Evolutionary conservation across 169 alveolate genomes (phyloP).

Genomic region (Plasmodium berghei): DNA sequence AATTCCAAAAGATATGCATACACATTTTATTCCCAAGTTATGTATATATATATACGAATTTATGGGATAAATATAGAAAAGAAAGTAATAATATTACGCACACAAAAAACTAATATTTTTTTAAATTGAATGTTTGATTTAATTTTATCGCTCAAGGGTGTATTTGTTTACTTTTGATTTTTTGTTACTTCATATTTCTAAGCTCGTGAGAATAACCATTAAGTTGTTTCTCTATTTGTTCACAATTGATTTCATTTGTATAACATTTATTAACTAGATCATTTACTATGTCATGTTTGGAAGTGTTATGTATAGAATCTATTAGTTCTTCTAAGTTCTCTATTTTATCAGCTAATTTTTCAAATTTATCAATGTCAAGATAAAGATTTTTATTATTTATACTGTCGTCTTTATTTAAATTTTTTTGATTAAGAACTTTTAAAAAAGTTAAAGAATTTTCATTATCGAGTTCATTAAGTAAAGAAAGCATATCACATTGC

Average conservation of each 20-base stretch:
- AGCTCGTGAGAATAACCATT: conserved; percentile 33
- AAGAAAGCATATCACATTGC: conserved; percentile 62
- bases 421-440: conserved; percentile 61
- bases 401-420: conserved; percentile 52
- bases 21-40: no score
- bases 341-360: conserved; percentile 57
- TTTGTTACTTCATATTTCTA: conserved; percentile 17
- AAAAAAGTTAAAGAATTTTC: conserved; percentile 67
- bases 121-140: no score
- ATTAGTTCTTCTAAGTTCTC: conserved; percentile 45
- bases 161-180: not conserved
- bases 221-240: conserved; percentile 49
- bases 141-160: no score
- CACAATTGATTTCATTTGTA: conserved; percentile 59
- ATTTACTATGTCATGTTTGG: conserved; percentile 42
- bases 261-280: conserved; percentile 45
- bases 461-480: conserved; percentile 70
- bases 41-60: no score
- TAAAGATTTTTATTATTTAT: conserved; percentile 58
- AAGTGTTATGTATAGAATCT: conserved; percentile 34
- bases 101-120: no score
- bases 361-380: conserved; percentile 64
- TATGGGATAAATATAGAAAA: no score
- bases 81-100: no score
- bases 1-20: no score